Percentiles rank a stretch among this genome's conserved stretches.
Conservation (phyloP, 2,329 filamentous ascomycete genomes). For the Xylaria sp. region DNA sequence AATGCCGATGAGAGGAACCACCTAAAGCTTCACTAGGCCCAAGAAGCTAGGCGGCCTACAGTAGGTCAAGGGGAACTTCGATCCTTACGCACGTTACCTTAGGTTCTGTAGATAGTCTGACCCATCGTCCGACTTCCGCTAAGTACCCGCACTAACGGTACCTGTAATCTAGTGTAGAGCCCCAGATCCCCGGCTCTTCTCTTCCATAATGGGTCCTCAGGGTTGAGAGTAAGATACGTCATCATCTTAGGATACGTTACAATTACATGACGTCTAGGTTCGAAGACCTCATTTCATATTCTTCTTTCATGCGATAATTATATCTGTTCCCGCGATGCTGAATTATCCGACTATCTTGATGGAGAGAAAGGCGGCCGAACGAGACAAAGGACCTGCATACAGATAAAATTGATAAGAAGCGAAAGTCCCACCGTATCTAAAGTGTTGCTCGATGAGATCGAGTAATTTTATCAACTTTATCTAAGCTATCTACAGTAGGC, state of each 20-base stretch:
- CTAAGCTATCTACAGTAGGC: conserved; percentile 33
- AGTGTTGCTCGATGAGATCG: conserved; percentile 50
- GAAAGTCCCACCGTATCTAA: not conserved
- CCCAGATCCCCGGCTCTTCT: not conserved
- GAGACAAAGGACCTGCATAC: not conserved
- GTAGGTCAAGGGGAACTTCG: not conserved
- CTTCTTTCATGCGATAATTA: not conserved
- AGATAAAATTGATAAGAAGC: conserved; percentile 16
- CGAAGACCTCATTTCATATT: not conserved
- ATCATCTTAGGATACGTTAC: not conserved
- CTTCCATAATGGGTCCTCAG: too few relatives aligned
- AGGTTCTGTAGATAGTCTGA: too few relatives aligned
- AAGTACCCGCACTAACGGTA: not conserved
- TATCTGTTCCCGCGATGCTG: not conserved
- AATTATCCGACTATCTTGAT: not conserved
- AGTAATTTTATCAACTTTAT: conserved; percentile 39
- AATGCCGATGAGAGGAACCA: not conserved
- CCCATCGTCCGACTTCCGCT: not conserved
- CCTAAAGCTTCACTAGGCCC: not conserved
- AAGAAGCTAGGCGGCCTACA: not conserved
- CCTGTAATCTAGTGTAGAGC: not conserved
- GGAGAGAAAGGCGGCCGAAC: not conserved
- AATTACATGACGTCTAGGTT: not conserved
- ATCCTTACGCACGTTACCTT: too few relatives aligned
- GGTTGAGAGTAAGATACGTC: not conserved